phyloP scores from a whole-genome alignment of 441 rosid genomes.

The Hura crepitans region DNA sequence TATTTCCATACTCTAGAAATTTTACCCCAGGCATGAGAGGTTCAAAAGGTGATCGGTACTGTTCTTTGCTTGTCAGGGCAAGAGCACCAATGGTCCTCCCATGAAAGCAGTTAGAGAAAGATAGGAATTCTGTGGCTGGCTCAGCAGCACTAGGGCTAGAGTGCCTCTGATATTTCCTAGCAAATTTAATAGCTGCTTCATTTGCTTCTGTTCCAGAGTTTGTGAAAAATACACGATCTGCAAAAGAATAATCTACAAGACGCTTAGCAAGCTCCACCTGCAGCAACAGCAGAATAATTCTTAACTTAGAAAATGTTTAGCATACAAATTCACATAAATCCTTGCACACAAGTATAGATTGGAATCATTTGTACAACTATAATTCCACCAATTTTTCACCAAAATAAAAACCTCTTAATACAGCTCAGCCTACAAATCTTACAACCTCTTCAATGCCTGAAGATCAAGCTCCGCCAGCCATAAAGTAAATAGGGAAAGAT shows the following conservation, averaged over 20 bases:
- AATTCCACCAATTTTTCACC: too few relatives aligned
- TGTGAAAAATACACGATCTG: conserved; percentile 76
- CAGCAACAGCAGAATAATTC: conserved; percentile 20
- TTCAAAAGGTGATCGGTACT: conserved; percentile 80
- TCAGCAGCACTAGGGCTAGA: conserved; percentile 43
- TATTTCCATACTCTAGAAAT: conserved; percentile 75
- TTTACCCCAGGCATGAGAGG: conserved; percentile 97
- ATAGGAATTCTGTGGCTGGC: conserved; percentile 57
- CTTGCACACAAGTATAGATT: too few relatives aligned
- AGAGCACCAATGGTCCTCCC: conserved; percentile 61
- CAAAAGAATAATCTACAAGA: conserved; percentile 65
- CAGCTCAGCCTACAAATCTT: too few relatives aligned
- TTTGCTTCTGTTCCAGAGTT: conserved; percentile 95
- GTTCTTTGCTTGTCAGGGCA: conserved; percentile 87
- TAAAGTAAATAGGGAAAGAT: too few relatives aligned
- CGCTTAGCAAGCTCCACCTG: conserved; percentile 81
- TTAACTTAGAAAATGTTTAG: too few relatives aligned
- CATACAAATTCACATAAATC: too few relatives aligned
- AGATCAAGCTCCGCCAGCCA: too few relatives aligned
- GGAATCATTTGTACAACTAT: too few relatives aligned
- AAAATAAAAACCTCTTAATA: too few relatives aligned
- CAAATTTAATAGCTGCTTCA: conserved; percentile 92
- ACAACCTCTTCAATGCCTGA: too few relatives aligned
- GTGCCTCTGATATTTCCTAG: conserved; percentile 78
- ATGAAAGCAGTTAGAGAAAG: conserved; percentile 78